These are phyloP conservation scores for Aspergillus felis DNA, from an alignment of 2,329 filamentous ascomycete species.

Conservation along the genomic window DNA sequence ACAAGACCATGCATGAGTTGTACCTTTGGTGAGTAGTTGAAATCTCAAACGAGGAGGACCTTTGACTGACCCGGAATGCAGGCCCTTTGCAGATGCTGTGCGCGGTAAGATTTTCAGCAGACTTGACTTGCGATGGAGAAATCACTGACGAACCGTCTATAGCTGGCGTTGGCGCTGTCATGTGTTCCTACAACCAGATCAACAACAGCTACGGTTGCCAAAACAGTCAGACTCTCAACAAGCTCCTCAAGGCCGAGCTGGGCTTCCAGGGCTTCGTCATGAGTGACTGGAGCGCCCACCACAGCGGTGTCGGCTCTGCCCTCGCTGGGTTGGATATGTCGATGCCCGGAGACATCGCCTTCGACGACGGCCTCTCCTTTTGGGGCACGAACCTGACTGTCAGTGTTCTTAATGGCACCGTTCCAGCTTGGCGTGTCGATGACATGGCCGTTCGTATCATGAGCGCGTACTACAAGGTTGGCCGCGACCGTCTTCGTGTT, in stretches of 20 bases:
- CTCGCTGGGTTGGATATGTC: constrained; percentile 74
- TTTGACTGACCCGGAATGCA: constrained; percentile 8
- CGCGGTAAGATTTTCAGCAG: constrained; percentile 25
- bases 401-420: constrained; percentile 81
- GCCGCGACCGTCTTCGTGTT: constrained; percentile 48
- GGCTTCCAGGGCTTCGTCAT: constrained; percentile 71
- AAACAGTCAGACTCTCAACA: constrained; percentile 58
- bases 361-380: constrained; percentile 68
- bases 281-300: constrained; percentile 74
- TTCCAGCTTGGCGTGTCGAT: constrained; percentile 82
- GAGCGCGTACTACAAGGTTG: constrained; percentile 62
- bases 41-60: not conserved
- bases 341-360: constrained; percentile 77
- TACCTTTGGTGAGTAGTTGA: constrained; percentile 51
- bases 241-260: constrained; percentile 64
- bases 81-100: constrained; percentile 67
- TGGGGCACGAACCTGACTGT: constrained; percentile 88
- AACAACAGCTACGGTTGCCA: constrained; percentile 67
- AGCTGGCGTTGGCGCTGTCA: constrained; percentile 61
- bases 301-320: constrained; percentile 63
- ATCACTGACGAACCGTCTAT: not conserved
- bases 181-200: constrained; percentile 72
- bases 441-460: constrained; percentile 86
- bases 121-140: not conserved
- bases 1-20: constrained; percentile 60